These are phyloP conservation scores for Colletotrichum sansevieriae DNA, from an alignment of 2,329 filamentous ascomycete genomes.

Conservation along the genomic window DNA sequence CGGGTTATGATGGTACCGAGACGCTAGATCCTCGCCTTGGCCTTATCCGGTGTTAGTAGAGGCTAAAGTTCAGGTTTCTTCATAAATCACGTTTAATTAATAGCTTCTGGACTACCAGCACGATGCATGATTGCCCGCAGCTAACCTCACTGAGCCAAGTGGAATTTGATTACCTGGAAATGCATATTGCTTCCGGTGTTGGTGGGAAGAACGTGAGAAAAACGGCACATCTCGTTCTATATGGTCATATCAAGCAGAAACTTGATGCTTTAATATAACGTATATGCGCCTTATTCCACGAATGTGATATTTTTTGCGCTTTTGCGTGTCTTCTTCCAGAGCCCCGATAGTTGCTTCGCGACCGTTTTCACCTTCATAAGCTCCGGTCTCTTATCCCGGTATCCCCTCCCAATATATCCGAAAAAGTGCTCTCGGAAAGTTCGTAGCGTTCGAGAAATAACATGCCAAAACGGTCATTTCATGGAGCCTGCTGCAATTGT, in stretches of 20 bases:
- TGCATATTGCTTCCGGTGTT: background rate
- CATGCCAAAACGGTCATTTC: background rate
- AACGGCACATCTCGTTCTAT: background rate
- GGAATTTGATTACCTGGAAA: background rate
- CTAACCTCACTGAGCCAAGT: background rate
- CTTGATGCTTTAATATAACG: background rate
- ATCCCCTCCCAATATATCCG: background rate
- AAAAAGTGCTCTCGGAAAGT: background rate
- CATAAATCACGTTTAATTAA: background rate
- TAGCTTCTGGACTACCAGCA: background rate
- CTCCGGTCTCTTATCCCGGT: background rate
- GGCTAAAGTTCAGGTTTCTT: background rate
- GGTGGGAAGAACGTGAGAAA: background rate
- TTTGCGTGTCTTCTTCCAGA: background rate
- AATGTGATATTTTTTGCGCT: background rate
- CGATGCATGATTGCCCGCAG: background rate
- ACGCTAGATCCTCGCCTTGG: background rate
- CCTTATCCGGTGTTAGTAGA: background rate
- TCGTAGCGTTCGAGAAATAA: background rate
- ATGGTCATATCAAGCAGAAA: background rate
- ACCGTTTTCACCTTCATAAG: background rate
- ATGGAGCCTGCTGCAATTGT: conserved; percentile 2
- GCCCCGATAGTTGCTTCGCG: background rate
- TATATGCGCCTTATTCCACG: background rate
- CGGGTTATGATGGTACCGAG: background rate